Evolutionary conservation across 208 protist genomes (phyloP).

Genomic region (Leishmania braziliensis): DNA sequence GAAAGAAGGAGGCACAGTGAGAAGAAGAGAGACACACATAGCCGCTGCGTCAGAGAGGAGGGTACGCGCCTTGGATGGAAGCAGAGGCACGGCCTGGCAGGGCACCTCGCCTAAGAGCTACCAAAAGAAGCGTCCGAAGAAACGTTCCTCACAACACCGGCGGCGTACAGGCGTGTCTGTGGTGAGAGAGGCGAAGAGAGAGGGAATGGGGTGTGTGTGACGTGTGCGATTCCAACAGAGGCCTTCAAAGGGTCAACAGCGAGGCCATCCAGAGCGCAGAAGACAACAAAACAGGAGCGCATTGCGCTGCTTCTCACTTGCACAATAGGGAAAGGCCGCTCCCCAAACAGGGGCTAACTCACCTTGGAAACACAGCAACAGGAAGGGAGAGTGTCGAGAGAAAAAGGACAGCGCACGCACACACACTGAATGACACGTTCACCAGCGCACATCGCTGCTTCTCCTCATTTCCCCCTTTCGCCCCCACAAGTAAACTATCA

Average conservation of each 20-base stretch:
- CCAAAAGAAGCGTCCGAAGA: background rate
- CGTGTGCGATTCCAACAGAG: no score
- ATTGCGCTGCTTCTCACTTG: background rate
- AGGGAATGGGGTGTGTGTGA: background rate
- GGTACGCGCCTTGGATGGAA: background rate
- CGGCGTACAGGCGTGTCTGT: background rate
- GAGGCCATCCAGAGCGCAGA: background rate
- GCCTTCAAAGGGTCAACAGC: background rate
- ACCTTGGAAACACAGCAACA: background rate
- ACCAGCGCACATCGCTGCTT: background rate
- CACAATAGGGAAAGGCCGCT: background rate
- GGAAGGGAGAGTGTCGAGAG: no score
- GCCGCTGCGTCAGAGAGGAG: background rate
- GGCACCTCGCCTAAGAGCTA: background rate
- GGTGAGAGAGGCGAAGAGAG: background rate
- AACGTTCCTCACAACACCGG: background rate
- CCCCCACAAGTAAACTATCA: background rate
- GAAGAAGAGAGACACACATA: background rate
- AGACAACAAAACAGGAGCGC: background rate
- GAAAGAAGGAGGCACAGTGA: background rate
- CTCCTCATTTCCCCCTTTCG: background rate
- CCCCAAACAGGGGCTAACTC: background rate
- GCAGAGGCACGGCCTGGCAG: background rate
- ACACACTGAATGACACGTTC: background rate
- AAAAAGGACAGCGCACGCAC: background rate